A percentile compares a stretch with the other conserved stretches of the same genome.
These are phyloP conservation scores for Annona cherimola DNA, from an alignment of 164 flowering plant genomes.

Conservation along the genomic window DNA sequence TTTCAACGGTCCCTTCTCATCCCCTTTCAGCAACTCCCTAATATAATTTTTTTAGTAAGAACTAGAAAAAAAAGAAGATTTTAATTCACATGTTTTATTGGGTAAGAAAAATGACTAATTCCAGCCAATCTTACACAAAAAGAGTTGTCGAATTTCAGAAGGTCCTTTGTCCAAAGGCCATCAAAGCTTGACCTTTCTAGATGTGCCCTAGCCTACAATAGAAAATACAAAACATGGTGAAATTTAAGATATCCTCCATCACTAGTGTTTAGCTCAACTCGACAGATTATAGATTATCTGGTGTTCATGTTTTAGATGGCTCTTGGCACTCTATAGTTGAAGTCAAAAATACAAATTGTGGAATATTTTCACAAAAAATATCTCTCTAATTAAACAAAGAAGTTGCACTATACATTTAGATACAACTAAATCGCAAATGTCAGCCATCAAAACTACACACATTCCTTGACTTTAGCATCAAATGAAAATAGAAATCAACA, in stretches of 20 bases:
- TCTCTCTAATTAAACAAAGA: too few relatives aligned
- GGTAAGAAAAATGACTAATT: neutral
- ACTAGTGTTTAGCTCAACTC: neutral
- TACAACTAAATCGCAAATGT: too few relatives aligned
- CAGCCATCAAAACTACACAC: too few relatives aligned
- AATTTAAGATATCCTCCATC: neutral
- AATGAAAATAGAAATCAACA: too few relatives aligned
- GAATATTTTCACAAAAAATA: too few relatives aligned
- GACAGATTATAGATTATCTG: neutral
- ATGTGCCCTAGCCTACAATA: slow-evolving; percentile 75
- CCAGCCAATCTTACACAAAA: slow-evolving; percentile 48
- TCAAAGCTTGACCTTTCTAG: slow-evolving; percentile 83
- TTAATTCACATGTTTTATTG: neutral
- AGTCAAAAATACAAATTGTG: too few relatives aligned
- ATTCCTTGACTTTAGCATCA: too few relatives aligned
- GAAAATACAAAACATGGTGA: neutral
- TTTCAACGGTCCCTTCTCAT: slow-evolving; percentile 47
- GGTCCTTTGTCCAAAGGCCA: slow-evolving; percentile 89
- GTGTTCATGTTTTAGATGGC: too few relatives aligned
- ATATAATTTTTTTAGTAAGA: neutral
- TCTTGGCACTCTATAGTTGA: too few relatives aligned
- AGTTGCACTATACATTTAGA: too few relatives aligned
- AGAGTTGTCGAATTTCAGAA: slow-evolving; percentile 86
- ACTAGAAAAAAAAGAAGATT: neutral
- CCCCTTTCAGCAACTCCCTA: slow-evolving; percentile 74